phyloP scores from a whole-genome alignment of 2,329 filamentous ascomycete genomes.

The Paracoccidioides brasiliensis region DNA sequence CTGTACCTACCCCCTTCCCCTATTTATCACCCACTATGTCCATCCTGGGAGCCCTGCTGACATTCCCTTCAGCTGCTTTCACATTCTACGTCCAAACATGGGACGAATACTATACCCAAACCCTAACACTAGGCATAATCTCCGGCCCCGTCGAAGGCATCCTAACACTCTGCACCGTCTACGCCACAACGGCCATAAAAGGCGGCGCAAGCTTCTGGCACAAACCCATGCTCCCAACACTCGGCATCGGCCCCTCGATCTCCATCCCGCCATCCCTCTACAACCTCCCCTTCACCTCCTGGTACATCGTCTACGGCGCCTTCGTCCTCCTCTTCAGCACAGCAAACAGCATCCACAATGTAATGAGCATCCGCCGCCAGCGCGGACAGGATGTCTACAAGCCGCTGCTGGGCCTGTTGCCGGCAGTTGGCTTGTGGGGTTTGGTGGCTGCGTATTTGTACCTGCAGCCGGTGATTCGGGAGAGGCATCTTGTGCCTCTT shows the following conservation, averaged over 20 bases:
- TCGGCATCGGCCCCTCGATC: conserved; percentile 52
- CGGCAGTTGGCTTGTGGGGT: conserved; percentile 66
- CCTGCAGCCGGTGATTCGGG: conserved; percentile 71
- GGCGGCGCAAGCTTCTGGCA: conserved; percentile 93
- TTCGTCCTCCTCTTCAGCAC: conserved; percentile 78
- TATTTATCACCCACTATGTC: neutral
- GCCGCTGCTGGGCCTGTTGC: conserved; percentile 66
- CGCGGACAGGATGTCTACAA: conserved; percentile 54
- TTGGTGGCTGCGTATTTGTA: conserved; percentile 67
- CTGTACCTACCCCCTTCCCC: conserved; percentile 39
- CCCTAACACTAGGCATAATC: conserved; percentile 78
- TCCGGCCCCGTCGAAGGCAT: conserved; percentile 95
- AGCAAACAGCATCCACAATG: conserved; percentile 57
- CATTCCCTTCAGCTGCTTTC: conserved; percentile 48
- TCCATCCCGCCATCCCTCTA: conserved; percentile 61
- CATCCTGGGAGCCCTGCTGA: neutral
- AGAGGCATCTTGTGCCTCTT: conserved; percentile 78
- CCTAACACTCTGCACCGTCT: conserved; percentile 68
- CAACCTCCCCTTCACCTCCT: conserved; percentile 74
- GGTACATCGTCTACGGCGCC: conserved; percentile 79
- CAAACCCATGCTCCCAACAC: conserved; percentile 57
- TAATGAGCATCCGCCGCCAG: conserved; percentile 64
- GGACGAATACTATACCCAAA: conserved; percentile 98
- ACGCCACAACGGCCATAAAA: conserved; percentile 67
- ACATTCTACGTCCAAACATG: conserved; percentile 99